Percentiles rank a stretch among this genome's conserved stretches.
These are phyloP conservation scores for Thelonectria rubi DNA, from an alignment of 2,329 filamentous ascomycete genomes.

Conservation along the genomic window DNA sequence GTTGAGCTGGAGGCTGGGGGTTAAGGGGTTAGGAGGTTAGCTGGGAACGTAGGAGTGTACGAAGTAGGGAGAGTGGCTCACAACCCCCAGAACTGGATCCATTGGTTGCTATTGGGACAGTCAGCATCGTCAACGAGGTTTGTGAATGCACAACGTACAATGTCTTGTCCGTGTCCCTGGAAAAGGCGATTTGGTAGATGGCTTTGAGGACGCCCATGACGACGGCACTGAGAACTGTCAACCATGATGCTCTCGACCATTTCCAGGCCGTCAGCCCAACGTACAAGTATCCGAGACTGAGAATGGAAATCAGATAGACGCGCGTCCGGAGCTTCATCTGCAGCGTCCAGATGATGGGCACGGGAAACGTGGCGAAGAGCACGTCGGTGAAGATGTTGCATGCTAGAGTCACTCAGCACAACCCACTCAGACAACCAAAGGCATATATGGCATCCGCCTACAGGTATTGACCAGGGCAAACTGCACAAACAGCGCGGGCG, in stretches of 20 bases:
- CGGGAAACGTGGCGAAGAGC: conserved; percentile 53
- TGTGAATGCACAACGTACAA: conserved; percentile 32
- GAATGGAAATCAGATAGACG: conserved; percentile 51
- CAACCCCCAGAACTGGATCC: conserved; percentile 47
- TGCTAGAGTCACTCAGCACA: conserved; percentile 23
- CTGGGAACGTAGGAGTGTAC: conserved; percentile 3
- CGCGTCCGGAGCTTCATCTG: conserved; percentile 51
- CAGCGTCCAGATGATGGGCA: conserved; percentile 53
- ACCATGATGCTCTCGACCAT: too few species aligned
- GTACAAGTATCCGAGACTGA: conserved; percentile 54
- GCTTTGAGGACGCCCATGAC: conserved; percentile 52
- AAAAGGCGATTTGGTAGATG: conserved; percentile 48
- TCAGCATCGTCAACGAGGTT: not conserved
- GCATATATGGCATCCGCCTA: not conserved
- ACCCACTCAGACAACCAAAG: not conserved
- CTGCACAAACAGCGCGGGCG: conserved; percentile 18
- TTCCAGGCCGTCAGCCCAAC: conserved; percentile 17
- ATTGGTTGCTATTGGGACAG: conserved; percentile 30
- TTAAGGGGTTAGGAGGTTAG: conserved; percentile 25
- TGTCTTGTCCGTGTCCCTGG: conserved; percentile 44
- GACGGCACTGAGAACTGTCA: conserved; percentile 45
- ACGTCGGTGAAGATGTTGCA: conserved; percentile 56
- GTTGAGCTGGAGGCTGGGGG: conserved; percentile 50
- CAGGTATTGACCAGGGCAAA: conserved; percentile 26
- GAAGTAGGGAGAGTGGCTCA: conserved; percentile 29